These are phyloP conservation scores for Bruguiera parviflora DNA, from an alignment of 345 rosid genomes.

Conservation along the genomic window DNA sequence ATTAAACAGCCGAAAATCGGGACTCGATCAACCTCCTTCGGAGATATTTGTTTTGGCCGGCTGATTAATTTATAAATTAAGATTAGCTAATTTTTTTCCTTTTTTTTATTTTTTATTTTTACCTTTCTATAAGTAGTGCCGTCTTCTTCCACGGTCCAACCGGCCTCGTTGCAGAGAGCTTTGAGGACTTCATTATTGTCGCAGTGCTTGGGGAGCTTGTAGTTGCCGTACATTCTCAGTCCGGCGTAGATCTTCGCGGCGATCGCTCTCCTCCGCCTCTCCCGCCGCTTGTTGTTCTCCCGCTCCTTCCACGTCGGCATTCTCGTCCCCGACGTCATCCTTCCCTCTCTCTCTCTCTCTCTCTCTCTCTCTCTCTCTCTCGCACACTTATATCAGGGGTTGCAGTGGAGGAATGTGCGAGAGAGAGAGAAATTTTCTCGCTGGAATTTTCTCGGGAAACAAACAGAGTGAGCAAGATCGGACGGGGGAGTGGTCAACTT, in stretches of 20 bases:
- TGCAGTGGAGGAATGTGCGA: not conserved
- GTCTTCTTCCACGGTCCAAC: slow-evolving; percentile 95
- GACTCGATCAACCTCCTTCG: too few relatives aligned
- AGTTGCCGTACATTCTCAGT: slow-evolving; percentile 83
- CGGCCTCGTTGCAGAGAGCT: slow-evolving; percentile 92
- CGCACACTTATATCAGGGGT: too few relatives aligned
- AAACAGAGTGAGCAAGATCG: slow-evolving; percentile 11
- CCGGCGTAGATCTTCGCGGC: slow-evolving; percentile 95
- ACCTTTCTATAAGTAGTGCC: slow-evolving; percentile 98
- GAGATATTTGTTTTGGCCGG: too few relatives aligned
- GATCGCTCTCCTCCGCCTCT: slow-evolving; percentile 84
- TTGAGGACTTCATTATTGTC: slow-evolving; percentile 96
- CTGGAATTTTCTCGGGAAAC: slow-evolving; percentile 16
- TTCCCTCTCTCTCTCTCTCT: not conserved
- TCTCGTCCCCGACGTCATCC: slow-evolving; percentile 87
- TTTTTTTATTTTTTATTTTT: too few relatives aligned
- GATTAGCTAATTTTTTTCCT: not conserved
- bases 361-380: not conserved
- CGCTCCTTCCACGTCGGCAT: slow-evolving; percentile 99
- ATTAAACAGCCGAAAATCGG: too few relatives aligned
- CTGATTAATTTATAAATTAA: not conserved
- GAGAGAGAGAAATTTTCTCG: not conserved
- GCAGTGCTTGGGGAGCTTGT: slow-evolving; percentile 94
- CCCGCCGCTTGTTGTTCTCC: slow-evolving; percentile 94
- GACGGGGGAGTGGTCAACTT: not conserved